A percentile compares a stretch with the other conserved stretches of the same genome.
Conservation (phyloP, 2,329 filamentous ascomycete species). For the Geosmithia flava region DNA sequence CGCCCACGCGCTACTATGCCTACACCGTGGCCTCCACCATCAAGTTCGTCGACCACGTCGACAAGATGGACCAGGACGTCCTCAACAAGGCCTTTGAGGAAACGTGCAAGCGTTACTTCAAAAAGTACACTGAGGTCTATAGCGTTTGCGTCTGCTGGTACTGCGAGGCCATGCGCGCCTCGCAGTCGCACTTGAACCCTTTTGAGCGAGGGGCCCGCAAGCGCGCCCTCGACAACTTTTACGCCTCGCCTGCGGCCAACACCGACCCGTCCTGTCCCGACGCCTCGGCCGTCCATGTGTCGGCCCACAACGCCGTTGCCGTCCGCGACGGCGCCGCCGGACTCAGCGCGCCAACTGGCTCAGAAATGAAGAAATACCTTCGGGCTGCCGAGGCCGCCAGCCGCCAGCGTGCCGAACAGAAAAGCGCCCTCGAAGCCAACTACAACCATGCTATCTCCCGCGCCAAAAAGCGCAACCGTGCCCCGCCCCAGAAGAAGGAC, state of each 20-base stretch:
- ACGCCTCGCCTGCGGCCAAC: neutral
- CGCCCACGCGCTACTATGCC: constrained; percentile 12
- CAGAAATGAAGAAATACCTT: too few relatives aligned
- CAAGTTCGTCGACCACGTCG: constrained; percentile 24
- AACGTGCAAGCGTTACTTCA: constrained; percentile 14
- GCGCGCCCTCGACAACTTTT: neutral
- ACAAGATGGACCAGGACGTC: constrained; percentile 16
- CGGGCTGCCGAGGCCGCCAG: too few relatives aligned
- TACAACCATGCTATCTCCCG: neutral
- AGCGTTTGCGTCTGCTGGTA: constrained; percentile 21
- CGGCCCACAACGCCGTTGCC: neutral
- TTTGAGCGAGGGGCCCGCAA: neutral
- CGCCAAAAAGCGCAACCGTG: neutral
- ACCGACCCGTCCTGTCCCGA: neutral
- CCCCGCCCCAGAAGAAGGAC: neutral
- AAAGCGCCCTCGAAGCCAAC: neutral
- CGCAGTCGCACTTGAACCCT: neutral
- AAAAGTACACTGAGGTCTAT: constrained; percentile 21
- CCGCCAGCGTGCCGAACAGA: neutral
- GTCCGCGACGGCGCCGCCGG: neutral
- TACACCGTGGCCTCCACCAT: constrained; percentile 6
- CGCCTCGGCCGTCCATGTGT: neutral
- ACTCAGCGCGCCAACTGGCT: too few relatives aligned
- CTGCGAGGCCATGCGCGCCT: constrained; percentile 11
- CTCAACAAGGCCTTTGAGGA: constrained; percentile 14